A percentile compares a stretch with the other conserved stretches of the same genome.
phyloP scores from a whole-genome alignment of 345 rosid genomes.

The Hevea brasiliensis region DNA sequence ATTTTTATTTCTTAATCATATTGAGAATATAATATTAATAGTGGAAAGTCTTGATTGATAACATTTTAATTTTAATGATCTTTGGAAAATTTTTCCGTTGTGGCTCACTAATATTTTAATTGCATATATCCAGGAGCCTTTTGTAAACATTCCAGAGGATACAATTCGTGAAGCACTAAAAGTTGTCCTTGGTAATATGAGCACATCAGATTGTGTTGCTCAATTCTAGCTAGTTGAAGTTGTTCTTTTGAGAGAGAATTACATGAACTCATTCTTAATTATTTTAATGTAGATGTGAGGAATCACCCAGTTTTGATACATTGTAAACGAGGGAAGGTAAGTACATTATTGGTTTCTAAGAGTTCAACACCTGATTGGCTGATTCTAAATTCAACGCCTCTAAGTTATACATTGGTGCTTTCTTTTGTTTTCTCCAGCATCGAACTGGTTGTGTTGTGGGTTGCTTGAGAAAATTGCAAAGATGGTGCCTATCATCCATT shows the following conservation, averaged over 20 bases:
- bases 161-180: conserved; percentile 85
- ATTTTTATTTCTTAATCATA: not conserved
- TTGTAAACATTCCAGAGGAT: conserved; percentile 74
- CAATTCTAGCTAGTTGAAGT: not conserved
- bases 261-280: conserved; percentile 3
- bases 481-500: conserved; percentile 82
- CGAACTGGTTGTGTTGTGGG: conserved; percentile 95
- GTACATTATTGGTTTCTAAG: conserved; percentile 1
- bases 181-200: conserved; percentile 69
- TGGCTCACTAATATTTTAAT: conserved; percentile 7
- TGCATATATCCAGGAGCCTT: conserved; percentile 63
- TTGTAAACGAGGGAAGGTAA: conserved; percentile 93
- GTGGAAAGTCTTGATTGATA: not conserved
- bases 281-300: conserved; percentile 57
- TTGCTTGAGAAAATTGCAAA: conserved; percentile 86
- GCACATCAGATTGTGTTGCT: conserved; percentile 2
- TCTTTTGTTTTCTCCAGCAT: conserved; percentile 51
- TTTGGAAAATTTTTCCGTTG: not conserved
- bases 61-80: not conserved
- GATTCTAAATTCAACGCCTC: not conserved
- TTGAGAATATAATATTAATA: not conserved
- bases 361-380: not conserved
- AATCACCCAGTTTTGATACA: conserved; percentile 91
- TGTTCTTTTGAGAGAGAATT: not conserved
- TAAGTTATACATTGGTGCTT: not conserved